phyloP scores from a whole-genome alignment of 805 yeast species.

The Nakazawaea laoshanensis region DNA sequence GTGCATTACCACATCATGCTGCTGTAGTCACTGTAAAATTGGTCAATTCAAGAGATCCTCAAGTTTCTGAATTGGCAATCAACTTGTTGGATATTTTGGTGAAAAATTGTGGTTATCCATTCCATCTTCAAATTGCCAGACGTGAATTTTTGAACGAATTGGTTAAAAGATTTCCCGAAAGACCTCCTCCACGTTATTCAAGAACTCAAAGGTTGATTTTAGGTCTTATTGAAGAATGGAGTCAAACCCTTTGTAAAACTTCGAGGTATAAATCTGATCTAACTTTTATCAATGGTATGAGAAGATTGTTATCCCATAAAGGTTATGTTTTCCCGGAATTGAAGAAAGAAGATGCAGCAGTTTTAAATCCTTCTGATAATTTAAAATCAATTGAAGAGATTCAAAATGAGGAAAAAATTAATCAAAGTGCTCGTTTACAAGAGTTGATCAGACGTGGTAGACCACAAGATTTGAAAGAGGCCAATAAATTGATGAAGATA shows the following conservation, averaged over 20 bases:
- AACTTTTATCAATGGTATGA: constrained; percentile 93
- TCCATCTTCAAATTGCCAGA: constrained; percentile 89
- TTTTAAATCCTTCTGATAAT: constrained; percentile 80
- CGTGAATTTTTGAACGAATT: constrained; percentile 91
- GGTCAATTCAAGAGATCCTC: constrained; percentile 76
- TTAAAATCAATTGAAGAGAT: constrained; percentile 84
- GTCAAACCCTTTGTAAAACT: constrained; percentile 86
- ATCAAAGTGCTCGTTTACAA: constrained; percentile 91
- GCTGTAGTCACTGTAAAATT: constrained; percentile 77
- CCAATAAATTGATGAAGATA: constrained; percentile 92
- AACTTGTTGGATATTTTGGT: constrained; percentile 75
- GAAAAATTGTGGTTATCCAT: constrained; percentile 96
- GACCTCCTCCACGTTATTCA: constrained; percentile 81
- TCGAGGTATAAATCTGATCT: constrained; percentile 87
- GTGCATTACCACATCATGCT: constrained; percentile 85
- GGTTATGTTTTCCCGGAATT: constrained; percentile 94
- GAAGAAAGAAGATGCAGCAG: constrained; percentile 85
- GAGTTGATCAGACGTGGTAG: constrained; percentile 92
- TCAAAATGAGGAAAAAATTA: constrained; percentile 86
- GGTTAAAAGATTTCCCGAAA: constrained; percentile 89
- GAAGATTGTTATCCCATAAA: constrained; percentile 76
- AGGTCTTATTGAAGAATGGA: constrained; percentile 95
- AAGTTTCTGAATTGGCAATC: constrained; percentile 74
- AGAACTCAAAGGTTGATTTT: constrained; percentile 77
- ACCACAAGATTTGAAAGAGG: constrained; percentile 92